phyloP scores from a whole-genome alignment of 176 grass and related monocot species.

The Paspalum vaginatum region DNA sequence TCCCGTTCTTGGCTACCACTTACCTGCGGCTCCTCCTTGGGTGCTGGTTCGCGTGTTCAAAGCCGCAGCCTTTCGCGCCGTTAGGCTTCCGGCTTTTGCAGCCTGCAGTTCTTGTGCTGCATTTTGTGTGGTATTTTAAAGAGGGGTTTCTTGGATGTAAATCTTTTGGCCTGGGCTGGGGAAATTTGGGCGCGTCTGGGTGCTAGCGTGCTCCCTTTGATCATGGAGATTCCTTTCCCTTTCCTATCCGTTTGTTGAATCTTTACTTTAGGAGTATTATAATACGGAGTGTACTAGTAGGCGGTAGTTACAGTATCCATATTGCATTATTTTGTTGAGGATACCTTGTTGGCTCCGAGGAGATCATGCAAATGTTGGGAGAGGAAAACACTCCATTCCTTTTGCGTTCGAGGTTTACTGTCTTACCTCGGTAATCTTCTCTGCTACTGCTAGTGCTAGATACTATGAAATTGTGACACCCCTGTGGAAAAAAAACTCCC shows the following conservation, averaged over 20 bases:
- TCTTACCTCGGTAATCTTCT: not conserved
- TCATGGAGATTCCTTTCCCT: not conserved
- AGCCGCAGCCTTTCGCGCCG: not conserved
- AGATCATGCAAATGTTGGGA: conserved; percentile 18
- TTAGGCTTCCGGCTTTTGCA: not conserved
- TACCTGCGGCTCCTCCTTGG: not conserved
- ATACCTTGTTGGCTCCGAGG: not conserved
- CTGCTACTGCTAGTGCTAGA: too few relatives aligned
- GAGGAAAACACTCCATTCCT: not conserved
- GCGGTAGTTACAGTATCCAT: not conserved
- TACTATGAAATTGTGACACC: too few relatives aligned
- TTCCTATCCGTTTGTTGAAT: not conserved
- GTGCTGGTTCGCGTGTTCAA: not conserved
- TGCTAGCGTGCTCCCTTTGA: not conserved
- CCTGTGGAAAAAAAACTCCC: too few relatives aligned
- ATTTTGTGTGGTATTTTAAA: not conserved
- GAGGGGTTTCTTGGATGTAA: not conserved
- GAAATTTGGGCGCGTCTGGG: not conserved
- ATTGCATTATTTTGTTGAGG: not conserved
- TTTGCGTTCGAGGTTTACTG: not conserved
- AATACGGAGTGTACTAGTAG: not conserved
- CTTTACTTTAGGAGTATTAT: not conserved
- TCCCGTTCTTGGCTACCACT: not conserved
- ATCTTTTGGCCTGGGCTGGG: not conserved
- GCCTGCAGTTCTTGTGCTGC: not conserved